phyloP scores from a whole-genome alignment of 2,329 filamentous ascomycete species.

The Corinectria fuckeliana region DNA sequence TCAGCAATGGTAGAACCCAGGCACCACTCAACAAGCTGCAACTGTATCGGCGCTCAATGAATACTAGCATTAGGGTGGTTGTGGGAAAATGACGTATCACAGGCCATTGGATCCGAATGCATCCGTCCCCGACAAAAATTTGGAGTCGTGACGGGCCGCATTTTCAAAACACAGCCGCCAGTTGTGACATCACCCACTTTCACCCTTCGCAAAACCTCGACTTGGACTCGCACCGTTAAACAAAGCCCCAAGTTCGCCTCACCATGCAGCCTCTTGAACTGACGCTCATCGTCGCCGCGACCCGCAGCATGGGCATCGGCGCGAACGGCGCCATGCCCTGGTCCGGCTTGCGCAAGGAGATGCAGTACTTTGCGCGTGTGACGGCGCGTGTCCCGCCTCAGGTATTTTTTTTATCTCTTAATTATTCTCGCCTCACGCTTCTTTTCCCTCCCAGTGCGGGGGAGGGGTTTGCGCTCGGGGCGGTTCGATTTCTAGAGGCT shows the following conservation, averaged over 20 bases:
- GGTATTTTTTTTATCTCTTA: slow-evolving; percentile 36
- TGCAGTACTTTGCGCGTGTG: slow-evolving; percentile 92
- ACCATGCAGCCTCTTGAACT: slow-evolving; percentile 61
- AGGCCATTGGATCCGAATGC: not conserved
- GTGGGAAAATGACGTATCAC: not conserved
- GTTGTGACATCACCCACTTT: slow-evolving; percentile 2
- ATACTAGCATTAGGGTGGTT: not conserved
- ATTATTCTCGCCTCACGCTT: not conserved
- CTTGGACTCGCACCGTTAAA: slow-evolving; percentile 3
- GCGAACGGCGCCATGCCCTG: slow-evolving; percentile 81
- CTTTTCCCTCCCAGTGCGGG: not conserved
- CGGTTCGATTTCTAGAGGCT: too few relatives aligned
- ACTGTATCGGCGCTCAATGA: not conserved
- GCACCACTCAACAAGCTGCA: not conserved
- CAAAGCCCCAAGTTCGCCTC: slow-evolving; percentile 9
- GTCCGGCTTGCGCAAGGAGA: slow-evolving; percentile 87
- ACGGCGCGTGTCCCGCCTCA: slow-evolving; percentile 69
- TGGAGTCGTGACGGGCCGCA: not conserved
- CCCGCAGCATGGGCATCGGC: slow-evolving; percentile 90
- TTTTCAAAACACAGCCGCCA: not conserved
- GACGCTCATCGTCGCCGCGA: slow-evolving; percentile 93
- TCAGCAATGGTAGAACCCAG: too few relatives aligned
- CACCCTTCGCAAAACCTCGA: not conserved
- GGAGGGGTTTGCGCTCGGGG: too few relatives aligned
- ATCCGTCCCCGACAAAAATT: not conserved